These are phyloP conservation scores for Rhodotorula sp. DNA, from an alignment of 1,284 basidiomycete species.

Conservation along the genomic window DNA sequence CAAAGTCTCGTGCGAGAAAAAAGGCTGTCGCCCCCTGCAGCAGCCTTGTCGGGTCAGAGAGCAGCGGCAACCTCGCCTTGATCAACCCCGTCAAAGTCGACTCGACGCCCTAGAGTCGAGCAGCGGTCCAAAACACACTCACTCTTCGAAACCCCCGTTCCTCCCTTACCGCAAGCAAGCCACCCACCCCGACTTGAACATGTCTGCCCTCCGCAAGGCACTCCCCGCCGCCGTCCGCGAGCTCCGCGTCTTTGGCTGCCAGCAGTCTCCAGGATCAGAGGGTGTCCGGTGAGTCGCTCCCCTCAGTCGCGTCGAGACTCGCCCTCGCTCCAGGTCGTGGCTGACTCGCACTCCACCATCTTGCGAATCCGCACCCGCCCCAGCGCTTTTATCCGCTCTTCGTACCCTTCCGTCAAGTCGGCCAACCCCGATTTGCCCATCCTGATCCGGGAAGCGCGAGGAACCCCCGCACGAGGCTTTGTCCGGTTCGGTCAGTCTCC, in stretches of 20 bases:
- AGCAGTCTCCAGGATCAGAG: conserved; percentile 70
- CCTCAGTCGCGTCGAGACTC: not conserved
- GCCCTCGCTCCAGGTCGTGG: too few species aligned
- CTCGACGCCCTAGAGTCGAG: too few species aligned
- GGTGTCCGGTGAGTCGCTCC: conserved; percentile 68
- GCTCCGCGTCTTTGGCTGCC: conserved; percentile 81
- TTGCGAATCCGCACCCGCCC: not conserved
- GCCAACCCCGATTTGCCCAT: conserved; percentile 87
- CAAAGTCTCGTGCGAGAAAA: not conserved
- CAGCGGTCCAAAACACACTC: too few species aligned
- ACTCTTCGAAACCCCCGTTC: too few species aligned
- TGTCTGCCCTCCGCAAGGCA: conserved; percentile 69
- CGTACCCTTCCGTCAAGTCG: conserved; percentile 78
- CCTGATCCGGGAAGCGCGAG: conserved; percentile 82
- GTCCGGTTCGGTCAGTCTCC: conserved; percentile 76
- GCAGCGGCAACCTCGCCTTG: too few species aligned
- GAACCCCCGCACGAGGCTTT: conserved; percentile 81
- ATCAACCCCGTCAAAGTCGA: too few species aligned
- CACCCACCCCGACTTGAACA: conserved; percentile 43
- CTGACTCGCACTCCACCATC: not conserved
- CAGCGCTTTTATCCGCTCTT: conserved; percentile 66
- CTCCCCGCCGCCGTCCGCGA: conserved; percentile 80
- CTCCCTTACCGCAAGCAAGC: too few species aligned
- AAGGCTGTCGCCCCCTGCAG: too few species aligned
- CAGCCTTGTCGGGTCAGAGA: too few species aligned